These are phyloP conservation scores for Neurospora sublineolata DNA, from an alignment of 495 filamentous ascomycete genomes.

Conservation along the genomic window DNA sequence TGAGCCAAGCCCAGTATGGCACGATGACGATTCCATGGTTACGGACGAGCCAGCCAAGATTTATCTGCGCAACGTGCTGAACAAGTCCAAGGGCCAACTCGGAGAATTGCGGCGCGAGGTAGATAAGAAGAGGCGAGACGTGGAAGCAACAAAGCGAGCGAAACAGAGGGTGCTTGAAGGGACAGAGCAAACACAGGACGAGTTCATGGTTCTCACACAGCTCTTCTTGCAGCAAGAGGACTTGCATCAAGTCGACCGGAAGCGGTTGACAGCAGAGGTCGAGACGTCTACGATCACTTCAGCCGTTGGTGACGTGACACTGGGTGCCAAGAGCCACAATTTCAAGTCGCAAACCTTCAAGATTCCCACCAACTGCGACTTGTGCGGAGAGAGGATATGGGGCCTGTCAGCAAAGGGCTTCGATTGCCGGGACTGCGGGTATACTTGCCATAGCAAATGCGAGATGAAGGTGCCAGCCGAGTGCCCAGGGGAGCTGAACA, in stretches of 20 bases:
- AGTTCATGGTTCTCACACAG: slow-evolving; percentile 63
- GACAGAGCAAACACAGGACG: slow-evolving; percentile 64
- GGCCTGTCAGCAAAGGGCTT: slow-evolving; percentile 91
- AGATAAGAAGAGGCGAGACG: slow-evolving; percentile 72
- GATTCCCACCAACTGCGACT: slow-evolving; percentile 95
- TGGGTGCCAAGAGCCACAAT: slow-evolving; percentile 86
- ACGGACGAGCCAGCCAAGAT: slow-evolving; percentile 76
- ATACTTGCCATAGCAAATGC: slow-evolving; percentile 96
- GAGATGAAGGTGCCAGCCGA: slow-evolving; percentile 96
- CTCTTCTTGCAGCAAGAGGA: slow-evolving; percentile 74
- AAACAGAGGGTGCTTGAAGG: slow-evolving; percentile 69
- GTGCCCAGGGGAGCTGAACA: slow-evolving; percentile 84
- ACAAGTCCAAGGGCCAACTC: slow-evolving; percentile 76
- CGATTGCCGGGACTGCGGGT: slow-evolving; percentile 89
- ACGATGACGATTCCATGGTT: slow-evolving; percentile 77
- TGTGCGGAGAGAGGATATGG: slow-evolving; percentile 95
- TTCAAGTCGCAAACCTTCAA: slow-evolving; percentile 98
- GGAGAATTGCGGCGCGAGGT: slow-evolving; percentile 68
- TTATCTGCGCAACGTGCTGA: slow-evolving; percentile 81
- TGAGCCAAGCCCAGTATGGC: slow-evolving; percentile 94
- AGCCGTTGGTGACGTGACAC: slow-evolving; percentile 78
- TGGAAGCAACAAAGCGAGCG: slow-evolving; percentile 58
- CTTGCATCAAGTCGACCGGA: slow-evolving; percentile 76
- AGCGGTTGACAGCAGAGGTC: slow-evolving; percentile 76
- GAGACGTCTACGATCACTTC: slow-evolving; percentile 81